phyloP scores from a whole-genome alignment of 1,139 yeast genomes.

The Kodamaea anthophila region DNA sequence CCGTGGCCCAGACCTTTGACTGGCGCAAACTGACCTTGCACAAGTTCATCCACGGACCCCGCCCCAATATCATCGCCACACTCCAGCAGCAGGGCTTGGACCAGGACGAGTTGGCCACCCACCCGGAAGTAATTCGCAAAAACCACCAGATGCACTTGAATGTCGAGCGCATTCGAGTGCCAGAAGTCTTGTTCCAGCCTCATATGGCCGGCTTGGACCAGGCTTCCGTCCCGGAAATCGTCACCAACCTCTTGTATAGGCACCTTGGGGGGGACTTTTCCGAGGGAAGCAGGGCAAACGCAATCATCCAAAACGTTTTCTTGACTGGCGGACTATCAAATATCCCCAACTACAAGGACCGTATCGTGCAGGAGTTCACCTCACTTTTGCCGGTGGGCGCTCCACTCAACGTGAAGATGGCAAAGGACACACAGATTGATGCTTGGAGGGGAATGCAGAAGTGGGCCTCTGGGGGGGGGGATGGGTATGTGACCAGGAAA shows the following conservation, averaged over 20 bases:
- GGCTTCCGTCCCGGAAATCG: conserved; percentile 79
- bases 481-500: conserved; percentile 51
- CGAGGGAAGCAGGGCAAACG: conserved; percentile 49
- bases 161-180: conserved; percentile 84
- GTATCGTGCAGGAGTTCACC: conserved; percentile 63
- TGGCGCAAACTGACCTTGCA: conserved; percentile 81
- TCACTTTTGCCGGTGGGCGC: conserved; percentile 66
- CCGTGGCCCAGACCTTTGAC: conserved; percentile 68
- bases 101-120: conserved; percentile 38
- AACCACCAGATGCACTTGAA: conserved; percentile 84
- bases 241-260: conserved; percentile 59
- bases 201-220: conserved; percentile 92
- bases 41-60: conserved; percentile 83
- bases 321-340: conserved; percentile 81
- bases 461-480: conserved; percentile 53
- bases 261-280: conserved; percentile 50
- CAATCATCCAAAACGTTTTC: conserved; percentile 57
- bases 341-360: conserved; percentile 57
- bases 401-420: conserved; percentile 54
- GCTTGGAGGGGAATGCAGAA: conserved; percentile 94
- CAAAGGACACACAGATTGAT: conserved; percentile 65
- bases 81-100: conserved; percentile 40
- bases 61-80: conserved; percentile 45
- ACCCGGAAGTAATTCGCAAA: conserved; percentile 40
- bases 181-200: conserved; percentile 93